Evolutionary conservation across 345 rosid genomes (phyloP).

Genomic region (Raphanus raphanistrum): DNA sequence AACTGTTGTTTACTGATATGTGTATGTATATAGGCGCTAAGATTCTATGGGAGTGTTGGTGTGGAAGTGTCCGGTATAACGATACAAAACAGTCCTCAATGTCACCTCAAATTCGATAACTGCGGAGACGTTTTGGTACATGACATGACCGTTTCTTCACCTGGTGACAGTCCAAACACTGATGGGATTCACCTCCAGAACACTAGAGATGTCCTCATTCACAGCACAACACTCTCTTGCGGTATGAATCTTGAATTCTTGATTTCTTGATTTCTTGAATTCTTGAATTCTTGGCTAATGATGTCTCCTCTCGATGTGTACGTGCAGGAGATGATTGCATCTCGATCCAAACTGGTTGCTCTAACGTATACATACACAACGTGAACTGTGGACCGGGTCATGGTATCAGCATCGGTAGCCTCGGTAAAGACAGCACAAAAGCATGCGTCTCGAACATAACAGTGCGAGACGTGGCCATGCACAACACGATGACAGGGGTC

Average conservation of each 20-base stretch:
- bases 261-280: neutral
- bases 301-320: conserved; percentile 7
- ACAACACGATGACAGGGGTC: conserved; percentile 87
- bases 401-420: conserved; percentile 95
- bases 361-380: conserved; percentile 78
- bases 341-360: conserved; percentile 93
- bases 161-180: conserved; percentile 95
- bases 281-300: neutral
- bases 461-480: conserved; percentile 72
- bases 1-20: conserved; percentile 15
- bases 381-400: conserved; percentile 98
- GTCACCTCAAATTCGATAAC: conserved; percentile 95
- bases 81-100: conserved; percentile 93
- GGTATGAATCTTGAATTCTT: conserved; percentile 47
- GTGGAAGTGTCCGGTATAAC: conserved; percentile 84
- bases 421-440: conserved; percentile 74
- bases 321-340: conserved; percentile 91
- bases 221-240: conserved; percentile 69
- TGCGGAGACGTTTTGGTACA: conserved; percentile 85
- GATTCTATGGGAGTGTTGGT: conserved; percentile 89
- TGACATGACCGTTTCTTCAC: conserved; percentile 65
- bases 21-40: conserved; percentile 57
- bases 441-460: conserved; percentile 97
- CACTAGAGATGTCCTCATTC: conserved; percentile 79
- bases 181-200: conserved; percentile 97